phyloP scores from a whole-genome alignment of 208 protist genomes.

The Naegleria lovaniensis region DNA sequence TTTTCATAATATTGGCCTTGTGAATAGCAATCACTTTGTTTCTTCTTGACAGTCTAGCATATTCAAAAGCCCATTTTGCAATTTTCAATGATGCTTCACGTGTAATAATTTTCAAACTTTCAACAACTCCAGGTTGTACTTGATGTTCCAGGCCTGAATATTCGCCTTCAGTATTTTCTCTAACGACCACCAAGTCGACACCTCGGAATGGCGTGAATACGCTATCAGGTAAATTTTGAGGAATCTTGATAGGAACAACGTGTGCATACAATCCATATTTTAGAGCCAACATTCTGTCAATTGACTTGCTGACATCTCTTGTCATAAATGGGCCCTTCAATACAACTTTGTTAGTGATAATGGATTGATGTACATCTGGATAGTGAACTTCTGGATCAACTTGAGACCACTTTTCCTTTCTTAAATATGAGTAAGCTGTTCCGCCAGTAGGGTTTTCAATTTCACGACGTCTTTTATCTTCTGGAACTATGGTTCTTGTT shows the following conservation, averaged over 20 bases:
- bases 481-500: not conserved
- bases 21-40: slow-evolving; percentile 38
- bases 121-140: not conserved
- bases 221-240: not conserved
- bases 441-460: not conserved
- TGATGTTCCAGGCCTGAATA: slow-evolving; percentile 51
- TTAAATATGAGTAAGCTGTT: not conserved
- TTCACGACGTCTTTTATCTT: not conserved
- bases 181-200: slow-evolving; percentile 56
- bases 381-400: slow-evolving; percentile 1
- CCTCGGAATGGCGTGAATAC: slow-evolving; percentile 17
- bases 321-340: slow-evolving; percentile 3
- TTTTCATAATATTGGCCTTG: slow-evolving; percentile 44
- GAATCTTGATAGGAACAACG: not conserved
- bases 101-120: slow-evolving; percentile 54
- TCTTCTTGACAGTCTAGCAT: slow-evolving; percentile 40
- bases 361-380: not conserved
- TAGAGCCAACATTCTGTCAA: slow-evolving; percentile 16
- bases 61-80: slow-evolving; percentile 56
- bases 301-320: not conserved
- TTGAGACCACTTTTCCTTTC: not conserved
- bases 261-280: slow-evolving; percentile 6
- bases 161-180: slow-evolving; percentile 63
- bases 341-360: not conserved
- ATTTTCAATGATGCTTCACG: slow-evolving; percentile 47